Percentiles rank a stretch among this genome's conserved stretches.
Conservation (phyloP, 148 eudicot genomes). For the Silene conica region DNA sequence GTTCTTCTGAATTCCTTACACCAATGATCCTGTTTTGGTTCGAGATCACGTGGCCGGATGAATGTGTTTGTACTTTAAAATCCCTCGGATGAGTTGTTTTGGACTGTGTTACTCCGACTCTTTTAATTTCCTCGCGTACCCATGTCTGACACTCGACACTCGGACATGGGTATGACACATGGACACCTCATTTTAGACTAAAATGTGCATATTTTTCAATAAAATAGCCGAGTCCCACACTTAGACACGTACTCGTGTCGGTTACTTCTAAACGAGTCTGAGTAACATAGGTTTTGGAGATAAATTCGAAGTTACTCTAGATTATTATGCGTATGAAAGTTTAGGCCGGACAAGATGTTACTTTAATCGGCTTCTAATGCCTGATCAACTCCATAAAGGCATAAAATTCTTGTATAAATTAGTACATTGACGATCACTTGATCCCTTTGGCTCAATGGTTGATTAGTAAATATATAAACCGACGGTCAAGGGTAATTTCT, state of each 20-base stretch:
- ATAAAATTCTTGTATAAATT: background rate
- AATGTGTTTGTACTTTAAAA: background rate
- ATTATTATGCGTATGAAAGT: background rate
- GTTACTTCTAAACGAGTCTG: no score
- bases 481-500: background rate
- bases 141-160: no score
- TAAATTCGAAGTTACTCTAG: background rate
- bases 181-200: no score
- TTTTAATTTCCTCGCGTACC: no score
- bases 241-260: no score
- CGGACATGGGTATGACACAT: no score
- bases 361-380: background rate
- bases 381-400: background rate
- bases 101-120: no score
- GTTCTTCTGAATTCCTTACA: background rate
- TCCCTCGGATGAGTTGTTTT: background rate
- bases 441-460: no score
- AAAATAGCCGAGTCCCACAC: no score
- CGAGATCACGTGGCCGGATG: background rate
- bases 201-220: no score
- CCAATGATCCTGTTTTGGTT: constrained; percentile 1
- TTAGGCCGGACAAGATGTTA: background rate
- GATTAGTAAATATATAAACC: background rate
- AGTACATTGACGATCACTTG: no score
- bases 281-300: no score